phyloP scores from a whole-genome alignment of 257 asterid genomes.

The Dorcoceras hygrometricum region DNA sequence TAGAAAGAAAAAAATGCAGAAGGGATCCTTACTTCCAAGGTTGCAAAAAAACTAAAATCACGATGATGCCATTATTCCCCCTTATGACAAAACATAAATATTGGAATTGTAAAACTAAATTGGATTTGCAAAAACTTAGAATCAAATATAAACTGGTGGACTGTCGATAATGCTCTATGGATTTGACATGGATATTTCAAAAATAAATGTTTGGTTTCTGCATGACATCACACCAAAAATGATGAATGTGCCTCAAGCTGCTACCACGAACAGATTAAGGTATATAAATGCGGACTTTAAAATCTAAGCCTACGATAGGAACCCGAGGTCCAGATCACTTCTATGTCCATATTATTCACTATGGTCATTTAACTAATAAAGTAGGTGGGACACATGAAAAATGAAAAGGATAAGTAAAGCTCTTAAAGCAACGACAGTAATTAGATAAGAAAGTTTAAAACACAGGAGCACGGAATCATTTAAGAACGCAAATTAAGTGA shows the following conservation, averaged over 20 bases:
- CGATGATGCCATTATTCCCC: not conserved
- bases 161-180: not conserved
- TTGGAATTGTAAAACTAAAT: not conserved
- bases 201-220: not conserved
- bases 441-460: not conserved
- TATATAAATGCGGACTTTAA: not conserved
- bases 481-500: not conserved
- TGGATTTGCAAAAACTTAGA: too few relatives aligned
- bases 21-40: not conserved
- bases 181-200: too few relatives aligned
- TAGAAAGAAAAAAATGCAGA: constrained; percentile 30
- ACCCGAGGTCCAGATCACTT: not conserved
- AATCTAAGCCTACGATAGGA: not conserved
- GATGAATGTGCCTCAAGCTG: not conserved
- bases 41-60: not conserved
- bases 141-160: too few relatives aligned
- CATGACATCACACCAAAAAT: not conserved
- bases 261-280: not conserved
- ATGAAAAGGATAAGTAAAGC: not conserved
- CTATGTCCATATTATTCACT: too few relatives aligned
- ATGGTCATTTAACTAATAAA: not conserved
- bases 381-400: not conserved
- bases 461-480: not conserved
- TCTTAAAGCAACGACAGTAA: not conserved
- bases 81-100: not conserved